Evolutionary conservation across 73 alveolate genomes (phyloP), one percentile per base, ranked within the genome.

Genomic region (Symbiodinium natans): DNA sequence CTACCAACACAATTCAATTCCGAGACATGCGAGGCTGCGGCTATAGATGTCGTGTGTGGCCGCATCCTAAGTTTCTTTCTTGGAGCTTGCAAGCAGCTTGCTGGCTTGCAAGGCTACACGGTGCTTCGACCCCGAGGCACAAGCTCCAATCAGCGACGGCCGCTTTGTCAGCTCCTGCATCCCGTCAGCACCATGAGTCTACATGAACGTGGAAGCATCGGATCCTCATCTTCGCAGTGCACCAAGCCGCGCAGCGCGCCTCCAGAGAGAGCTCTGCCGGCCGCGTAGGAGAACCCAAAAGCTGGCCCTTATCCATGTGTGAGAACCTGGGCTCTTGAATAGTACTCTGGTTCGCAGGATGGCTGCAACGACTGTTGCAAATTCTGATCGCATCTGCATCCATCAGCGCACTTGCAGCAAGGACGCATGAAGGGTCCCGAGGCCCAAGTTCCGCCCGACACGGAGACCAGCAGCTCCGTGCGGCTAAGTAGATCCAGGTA

Each of bases 11-110:
- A 56, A 9, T 9, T 23, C 27, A 36, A 63, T 6, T 9, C 33
- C 80, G 40, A 36, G 33, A 27, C 4, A 6, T 29, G 80, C 31
- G 19, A 63, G 80, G 80, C 80, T 29, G 80, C 80, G 27, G 27
- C 97, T 80, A 7, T 68, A 68, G 54, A 90, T 90, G 80, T 90
- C 97, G 31, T 90, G 97, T n/a, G 97, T 90, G 33, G 97, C 97
- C 34, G 89, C 73, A 40, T 90, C 97, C 97, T 90, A 23, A 42
- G 2, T 88, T 63, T 52, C 71, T 13, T 10, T 29, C 23, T 4
- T 21, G 23, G n/a, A 52, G 15, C 71, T 8, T 29, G 15, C n/a
- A 52, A 8, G 15, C n/a, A 9, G 27, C 6, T 56, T 21, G 31
- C 11, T 42, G 38, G 48, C 23, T 38, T 10, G 23, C 63, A 2